Percentiles rank a stretch among this genome's conserved stretches.
Conservation (phyloP, 768 basidiomycete species). For the Tulasnella sp. region DNA sequence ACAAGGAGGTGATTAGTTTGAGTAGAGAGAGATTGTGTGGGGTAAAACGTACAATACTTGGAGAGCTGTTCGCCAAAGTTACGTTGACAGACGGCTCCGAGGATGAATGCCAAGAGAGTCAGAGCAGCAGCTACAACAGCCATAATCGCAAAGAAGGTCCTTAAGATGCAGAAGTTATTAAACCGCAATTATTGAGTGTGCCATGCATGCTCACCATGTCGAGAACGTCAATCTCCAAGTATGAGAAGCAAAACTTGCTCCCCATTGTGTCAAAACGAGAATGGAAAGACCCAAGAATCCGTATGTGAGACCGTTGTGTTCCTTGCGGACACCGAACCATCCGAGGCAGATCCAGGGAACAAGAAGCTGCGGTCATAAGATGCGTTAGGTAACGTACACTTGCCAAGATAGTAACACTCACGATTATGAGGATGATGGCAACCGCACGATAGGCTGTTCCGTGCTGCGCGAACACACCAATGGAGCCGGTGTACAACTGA, state of each 20-base stretch:
- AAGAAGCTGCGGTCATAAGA: constrained; percentile 34
- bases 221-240: constrained; percentile 67
- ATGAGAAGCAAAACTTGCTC: constrained; percentile 48
- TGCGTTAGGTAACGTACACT: not conserved
- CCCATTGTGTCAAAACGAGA: constrained; percentile 54
- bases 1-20: not conserved
- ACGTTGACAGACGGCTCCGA: constrained; percentile 53
- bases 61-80: constrained; percentile 69
- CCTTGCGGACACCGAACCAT: constrained; percentile 62
- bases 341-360: constrained; percentile 65
- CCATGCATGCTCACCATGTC: constrained; percentile 36
- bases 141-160: constrained; percentile 51
- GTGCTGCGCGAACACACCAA: constrained; percentile 39
- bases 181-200: not conserved
- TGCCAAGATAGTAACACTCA: constrained; percentile 30
- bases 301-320: constrained; percentile 45
- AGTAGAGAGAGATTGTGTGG: constrained; percentile 17
- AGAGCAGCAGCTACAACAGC: constrained; percentile 44
- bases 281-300: constrained; percentile 49
- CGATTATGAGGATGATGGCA: constrained; percentile 43
- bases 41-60: constrained; percentile 41
- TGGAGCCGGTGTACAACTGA: constrained; percentile 52
- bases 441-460: constrained; percentile 41
- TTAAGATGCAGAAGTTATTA: not conserved
- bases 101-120: constrained; percentile 38